Evolutionary conservation across 116 monocot species (phyloP).

Genomic region (Trichopus zeylanicus): DNA sequence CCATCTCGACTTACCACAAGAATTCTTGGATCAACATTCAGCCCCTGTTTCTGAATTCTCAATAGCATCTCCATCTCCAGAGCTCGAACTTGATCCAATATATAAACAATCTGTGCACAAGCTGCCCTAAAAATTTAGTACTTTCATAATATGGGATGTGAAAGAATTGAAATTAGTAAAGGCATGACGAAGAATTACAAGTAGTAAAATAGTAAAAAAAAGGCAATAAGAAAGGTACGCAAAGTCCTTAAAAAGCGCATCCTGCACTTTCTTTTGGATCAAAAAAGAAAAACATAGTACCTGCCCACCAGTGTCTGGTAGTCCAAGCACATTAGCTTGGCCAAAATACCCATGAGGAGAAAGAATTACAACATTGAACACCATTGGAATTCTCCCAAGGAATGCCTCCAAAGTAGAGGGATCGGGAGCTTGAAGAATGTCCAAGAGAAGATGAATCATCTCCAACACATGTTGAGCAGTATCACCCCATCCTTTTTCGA

Average conservation of each 20-base stretch:
- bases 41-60: conserved; percentile 69
- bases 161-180: too few relatives aligned
- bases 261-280: too few relatives aligned
- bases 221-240: not conserved
- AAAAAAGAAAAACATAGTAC: conserved; percentile 17
- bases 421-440: conserved; percentile 92
- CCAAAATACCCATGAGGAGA: conserved; percentile 96
- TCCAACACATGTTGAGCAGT: conserved; percentile 55
- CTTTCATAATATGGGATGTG: too few relatives aligned
- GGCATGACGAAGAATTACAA: too few relatives aligned
- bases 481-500: conserved; percentile 96
- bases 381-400: conserved; percentile 86
- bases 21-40: conserved; percentile 71
- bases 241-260: not conserved
- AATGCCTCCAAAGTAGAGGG: conserved; percentile 70
- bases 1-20: conserved; percentile 49
- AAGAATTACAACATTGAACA: conserved; percentile 87
- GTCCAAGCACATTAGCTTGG: conserved; percentile 86
- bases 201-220: too few relatives aligned
- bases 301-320: conserved; percentile 96
- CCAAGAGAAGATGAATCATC: conserved; percentile 87
- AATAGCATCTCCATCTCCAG: conserved; percentile 81
- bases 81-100: conserved; percentile 95
- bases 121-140: too few relatives aligned
- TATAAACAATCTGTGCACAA: conserved; percentile 63